phyloP scores from a whole-genome alignment of 257 asterid species.

The Penstemon newberryi region DNA sequence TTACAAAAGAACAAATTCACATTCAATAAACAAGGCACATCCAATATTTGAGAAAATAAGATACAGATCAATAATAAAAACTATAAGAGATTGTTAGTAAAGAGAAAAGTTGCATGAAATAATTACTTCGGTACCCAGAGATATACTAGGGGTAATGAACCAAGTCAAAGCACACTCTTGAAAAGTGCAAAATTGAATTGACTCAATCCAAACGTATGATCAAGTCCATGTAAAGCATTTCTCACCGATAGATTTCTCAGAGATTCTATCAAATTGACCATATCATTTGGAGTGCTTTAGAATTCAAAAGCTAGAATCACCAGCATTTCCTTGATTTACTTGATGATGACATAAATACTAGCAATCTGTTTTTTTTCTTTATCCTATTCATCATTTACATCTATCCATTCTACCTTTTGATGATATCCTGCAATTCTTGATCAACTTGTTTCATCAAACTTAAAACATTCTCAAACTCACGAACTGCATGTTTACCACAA shows the following conservation, averaged over 20 bases:
- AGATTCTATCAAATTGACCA: background rate
- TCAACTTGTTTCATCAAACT: background rate
- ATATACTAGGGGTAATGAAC: background rate
- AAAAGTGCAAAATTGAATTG: background rate
- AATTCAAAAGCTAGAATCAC: background rate
- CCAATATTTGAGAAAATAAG: background rate
- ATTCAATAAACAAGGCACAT: background rate
- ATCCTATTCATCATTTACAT: background rate
- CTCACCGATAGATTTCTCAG: background rate
- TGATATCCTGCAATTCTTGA: background rate
- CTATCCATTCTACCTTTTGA: constrained; percentile 9
- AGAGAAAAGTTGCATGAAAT: background rate
- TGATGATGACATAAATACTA: constrained; percentile 1
- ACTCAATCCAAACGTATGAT: background rate
- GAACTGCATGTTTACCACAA: background rate
- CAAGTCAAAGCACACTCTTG: background rate
- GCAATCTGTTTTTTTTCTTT: constrained; percentile 6
- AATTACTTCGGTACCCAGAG: background rate
- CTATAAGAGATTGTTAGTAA: background rate
- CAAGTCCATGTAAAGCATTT: background rate
- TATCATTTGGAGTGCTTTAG: background rate
- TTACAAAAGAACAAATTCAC: background rate
- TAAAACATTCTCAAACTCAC: constrained; percentile 2
- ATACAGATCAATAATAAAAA: background rate
- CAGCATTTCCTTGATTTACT: constrained; percentile 15